Evolutionary conservation across 495 filamentous ascomycete genomes (phyloP), one percentile per base, ranked within the genome.

Genomic region (Trichocladium antarcticum): DNA sequence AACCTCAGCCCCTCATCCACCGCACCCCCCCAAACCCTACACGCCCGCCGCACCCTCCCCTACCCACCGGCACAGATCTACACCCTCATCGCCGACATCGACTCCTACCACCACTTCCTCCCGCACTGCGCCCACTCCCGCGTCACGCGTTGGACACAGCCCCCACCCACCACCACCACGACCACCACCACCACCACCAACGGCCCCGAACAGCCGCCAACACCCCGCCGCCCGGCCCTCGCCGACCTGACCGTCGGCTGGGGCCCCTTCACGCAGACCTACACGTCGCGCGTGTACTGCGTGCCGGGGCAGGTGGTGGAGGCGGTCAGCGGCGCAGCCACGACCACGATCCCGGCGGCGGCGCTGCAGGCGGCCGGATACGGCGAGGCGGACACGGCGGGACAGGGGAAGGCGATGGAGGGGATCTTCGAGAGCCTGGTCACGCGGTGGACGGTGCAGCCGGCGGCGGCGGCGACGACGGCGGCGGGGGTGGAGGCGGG

Each of bases 161-260:
- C 36, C 48, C 64, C 41, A 37, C 47, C 34, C 29, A 22, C 35
- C 15, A 10, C 44, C 37, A 34, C 29, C 45, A n/a, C 27, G 19
- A 31, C 16, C 37, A 22, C 1, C 32, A 47, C 10, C 44, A 29
- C n/a, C n/a, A 17, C 1, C 29, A 6, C 69, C 67, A 11, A 57
- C 35, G n/a, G n/a, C n/a, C n/a, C n/a, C n/a, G n/a, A n/a, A n/a
- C n/a, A n/a, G n/a, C n/a, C n/a, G n/a, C n/a, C n/a, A 20, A 24
- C 36, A 41, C 21, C n/a, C 14, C 34, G 17, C 47, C 71, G 79
- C 66, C 92, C 92, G 0, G 73, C 76, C 17, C 79, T 79, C 57
- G 92, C 87, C 1, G 80, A 82, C 62, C 74, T 98, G 17, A 83
- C 79, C 5, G 79, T 95, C 24, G 89, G 89, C 45, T 98, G 84